Percentiles rank a stretch among this genome's conserved stretches.
Evolutionary conservation across 106 monocot species (phyloP).

Genomic region (Vanilla planifolia): DNA sequence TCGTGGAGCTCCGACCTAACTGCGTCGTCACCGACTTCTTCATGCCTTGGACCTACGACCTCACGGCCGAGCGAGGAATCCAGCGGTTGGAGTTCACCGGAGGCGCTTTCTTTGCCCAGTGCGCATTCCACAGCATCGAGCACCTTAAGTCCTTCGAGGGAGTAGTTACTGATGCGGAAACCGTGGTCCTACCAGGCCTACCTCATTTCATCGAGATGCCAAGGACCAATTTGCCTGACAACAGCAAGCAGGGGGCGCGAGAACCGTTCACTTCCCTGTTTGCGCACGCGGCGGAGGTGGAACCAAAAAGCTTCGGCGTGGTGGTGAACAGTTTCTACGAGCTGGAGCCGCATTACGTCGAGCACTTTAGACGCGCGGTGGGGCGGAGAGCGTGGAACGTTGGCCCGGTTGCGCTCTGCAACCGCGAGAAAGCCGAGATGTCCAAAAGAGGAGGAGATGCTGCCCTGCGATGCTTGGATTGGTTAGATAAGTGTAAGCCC

Average conservation of each 20-base stretch:
- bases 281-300: background rate
- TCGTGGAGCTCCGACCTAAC: slow-evolving; percentile 11
- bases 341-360: slow-evolving; percentile 18
- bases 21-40: slow-evolving; percentile 10
- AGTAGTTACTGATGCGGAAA: background rate
- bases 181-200: slow-evolving; percentile 1
- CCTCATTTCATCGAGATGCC: slow-evolving; percentile 3
- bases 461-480: slow-evolving; percentile 2
- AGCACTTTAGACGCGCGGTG: background rate
- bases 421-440: background rate
- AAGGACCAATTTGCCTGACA: background rate
- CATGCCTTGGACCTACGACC: slow-evolving; percentile 8
- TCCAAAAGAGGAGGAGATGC: background rate
- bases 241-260: background rate
- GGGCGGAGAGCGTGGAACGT: background rate
- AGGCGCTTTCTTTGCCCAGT: slow-evolving; percentile 6
- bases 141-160: background rate
- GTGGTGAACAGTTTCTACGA: slow-evolving; percentile 16
- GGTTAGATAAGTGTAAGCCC: slow-evolving; percentile 17
- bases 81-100: slow-evolving; percentile 16
- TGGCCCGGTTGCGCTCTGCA: slow-evolving; percentile 1
- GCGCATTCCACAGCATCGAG: slow-evolving; percentile 5
- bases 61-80: slow-evolving; percentile 9
- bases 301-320: slow-evolving; percentile 12
- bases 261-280: background rate